Base-by-base conservation (phyloP, 345 rosid genomes). In the Acer negundo region DNA sequence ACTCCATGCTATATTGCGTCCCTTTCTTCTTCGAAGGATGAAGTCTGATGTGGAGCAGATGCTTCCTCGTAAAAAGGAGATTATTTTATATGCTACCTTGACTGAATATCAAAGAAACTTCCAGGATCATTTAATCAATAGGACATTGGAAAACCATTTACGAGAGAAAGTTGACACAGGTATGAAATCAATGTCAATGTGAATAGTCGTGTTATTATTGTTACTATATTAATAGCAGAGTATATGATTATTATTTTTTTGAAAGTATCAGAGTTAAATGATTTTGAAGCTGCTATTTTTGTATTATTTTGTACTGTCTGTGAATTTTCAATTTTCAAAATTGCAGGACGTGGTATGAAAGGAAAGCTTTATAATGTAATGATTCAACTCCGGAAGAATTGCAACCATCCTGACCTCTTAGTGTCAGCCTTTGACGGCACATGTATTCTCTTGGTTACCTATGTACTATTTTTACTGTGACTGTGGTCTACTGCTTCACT, bases 381-480 rank as follows among this genome's bases (percentile, higher is more conserved):
- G 87, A 0, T 92, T 75, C 99, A 96, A 82, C 98, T 96, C 24
- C 86, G 97, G 71, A 96, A 96, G 86, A 96, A 96, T 70, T 96
- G 98, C 94, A 91, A 92, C 89, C 99, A 96, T 84, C 99, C 99
- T 4, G 98, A 96, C 82, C 95, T 96, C 76, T 82, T 94, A 44
- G 90, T 81, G 80, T 89, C 94, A 6, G 92, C 86, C 47, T 82
- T 88, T 61, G 80, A 81, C 77, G 98, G 92, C 73, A 87, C 98
- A 84, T 85, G 99, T 94, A 90, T 81, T 58, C 73, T 22, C 44
- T 63, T 77, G 61, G 58, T 49, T 47, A 40, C 73, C 44, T 20
- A 15, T 59, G 31, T 44, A 13, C 47, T 74, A 53, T 49, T 47
- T 73, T 10, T 67, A 12, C 65, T 38, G 62, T 66, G 42, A 62